phyloP scores from a whole-genome alignment of 169 alveolate genomes.

The Plasmodium fragile region DNA sequence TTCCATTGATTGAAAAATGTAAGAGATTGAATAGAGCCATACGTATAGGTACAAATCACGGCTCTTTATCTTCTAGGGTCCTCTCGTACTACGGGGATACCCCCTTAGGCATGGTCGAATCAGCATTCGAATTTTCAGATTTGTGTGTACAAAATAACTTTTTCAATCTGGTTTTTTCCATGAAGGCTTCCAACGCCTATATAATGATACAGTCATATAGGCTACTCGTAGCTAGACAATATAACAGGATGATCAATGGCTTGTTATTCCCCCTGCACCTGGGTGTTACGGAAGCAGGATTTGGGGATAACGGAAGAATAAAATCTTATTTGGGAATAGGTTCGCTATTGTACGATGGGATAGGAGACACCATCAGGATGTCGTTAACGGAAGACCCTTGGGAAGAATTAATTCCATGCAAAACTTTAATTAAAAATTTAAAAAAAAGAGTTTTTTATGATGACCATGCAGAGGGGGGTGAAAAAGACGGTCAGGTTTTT shows the following conservation, averaged over 20 bases:
- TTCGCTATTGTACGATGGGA: conserved; percentile 88
- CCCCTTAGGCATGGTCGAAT: conserved; percentile 90
- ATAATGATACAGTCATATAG: conserved; percentile 89
- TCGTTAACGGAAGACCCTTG: conserved; percentile 92
- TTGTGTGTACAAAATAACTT: conserved; percentile 83
- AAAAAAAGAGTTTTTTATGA: conserved; percentile 54
- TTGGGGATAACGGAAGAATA: conserved; percentile 89
- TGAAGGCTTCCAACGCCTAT: conserved; percentile 88
- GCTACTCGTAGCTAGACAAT: conserved; percentile 83
- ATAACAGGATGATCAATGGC: conserved; percentile 76
- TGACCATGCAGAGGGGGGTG: not conserved
- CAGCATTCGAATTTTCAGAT: conserved; percentile 89
- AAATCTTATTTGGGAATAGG: conserved; percentile 90
- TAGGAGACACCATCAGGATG: conserved; percentile 91
- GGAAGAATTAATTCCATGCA: conserved; percentile 85
- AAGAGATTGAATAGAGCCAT: conserved; percentile 82
- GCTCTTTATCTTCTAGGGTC: conserved; percentile 87
- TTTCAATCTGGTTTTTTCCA: conserved; percentile 85
- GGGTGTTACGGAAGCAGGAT: conserved; percentile 93
- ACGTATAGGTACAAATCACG: conserved; percentile 89
- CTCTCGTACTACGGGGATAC: conserved; percentile 89
- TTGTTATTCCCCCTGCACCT: conserved; percentile 86
- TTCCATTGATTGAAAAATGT: conserved; percentile 88
- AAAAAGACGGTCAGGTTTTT: not conserved
- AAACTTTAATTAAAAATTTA: conserved; percentile 66